Evolutionary conservation across 73 alveolate species (phyloP).

Genomic region (Paraurostyla sp.): DNA sequence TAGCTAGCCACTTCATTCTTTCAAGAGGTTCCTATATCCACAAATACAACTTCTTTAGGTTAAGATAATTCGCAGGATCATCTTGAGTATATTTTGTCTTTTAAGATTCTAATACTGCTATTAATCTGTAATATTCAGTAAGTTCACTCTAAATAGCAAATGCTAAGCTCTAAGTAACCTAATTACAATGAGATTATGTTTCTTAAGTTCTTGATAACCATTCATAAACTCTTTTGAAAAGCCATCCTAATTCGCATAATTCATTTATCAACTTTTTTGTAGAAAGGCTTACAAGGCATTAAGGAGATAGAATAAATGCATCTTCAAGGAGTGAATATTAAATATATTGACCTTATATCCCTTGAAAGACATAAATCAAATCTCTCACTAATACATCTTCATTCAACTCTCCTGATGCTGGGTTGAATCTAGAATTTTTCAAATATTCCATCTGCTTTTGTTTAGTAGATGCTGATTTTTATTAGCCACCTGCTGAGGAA

Average conservation of each 20-base stretch:
- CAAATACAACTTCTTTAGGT: constrained; percentile 83
- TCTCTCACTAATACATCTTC: constrained; percentile 90
- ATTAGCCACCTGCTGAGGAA: background rate
- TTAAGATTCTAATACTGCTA: constrained; percentile 84
- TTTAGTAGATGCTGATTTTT: background rate
- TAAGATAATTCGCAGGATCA: constrained; percentile 81
- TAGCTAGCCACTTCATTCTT: constrained; percentile 91
- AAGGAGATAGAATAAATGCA: constrained; percentile 80
- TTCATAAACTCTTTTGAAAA: constrained; percentile 81
- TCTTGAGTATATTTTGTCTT: constrained; percentile 69
- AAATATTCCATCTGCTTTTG: constrained; percentile 21
- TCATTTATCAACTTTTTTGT: constrained; percentile 79
- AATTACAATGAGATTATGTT: constrained; percentile 74
- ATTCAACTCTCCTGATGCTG: constrained; percentile 46
- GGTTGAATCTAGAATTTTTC: background rate
- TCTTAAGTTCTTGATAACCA: constrained; percentile 75
- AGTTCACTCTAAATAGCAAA: constrained; percentile 89
- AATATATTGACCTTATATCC: constrained; percentile 90
- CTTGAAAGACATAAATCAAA: constrained; percentile 88
- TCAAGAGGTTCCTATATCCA: constrained; percentile 93
- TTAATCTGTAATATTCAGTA: constrained; percentile 89
- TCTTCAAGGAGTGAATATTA: constrained; percentile 84
- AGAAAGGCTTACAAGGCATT: constrained; percentile 71
- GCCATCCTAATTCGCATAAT: constrained; percentile 92
- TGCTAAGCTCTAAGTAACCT: constrained; percentile 80